phyloP scores from a whole-genome alignment of 2,329 filamentous ascomycete species.

The Talaromyces sp. region DNA sequence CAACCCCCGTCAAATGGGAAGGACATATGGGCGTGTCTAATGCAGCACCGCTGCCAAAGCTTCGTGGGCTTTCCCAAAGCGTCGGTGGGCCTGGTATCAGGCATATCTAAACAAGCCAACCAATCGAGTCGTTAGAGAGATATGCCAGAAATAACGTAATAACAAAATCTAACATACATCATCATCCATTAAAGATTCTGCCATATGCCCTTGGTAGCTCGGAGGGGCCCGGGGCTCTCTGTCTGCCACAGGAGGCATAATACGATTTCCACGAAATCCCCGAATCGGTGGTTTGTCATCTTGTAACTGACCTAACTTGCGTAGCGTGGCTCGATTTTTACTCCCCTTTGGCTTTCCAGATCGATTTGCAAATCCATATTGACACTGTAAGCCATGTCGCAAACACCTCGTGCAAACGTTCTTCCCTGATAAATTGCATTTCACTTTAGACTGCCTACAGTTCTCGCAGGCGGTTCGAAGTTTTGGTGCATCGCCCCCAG shows the following conservation, averaged over 20 bases:
- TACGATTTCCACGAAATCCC: conserved; percentile 19
- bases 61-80: conserved; percentile 33
- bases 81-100: conserved; percentile 21
- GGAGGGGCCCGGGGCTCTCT: conserved; percentile 10
- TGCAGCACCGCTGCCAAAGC: conserved; percentile 19
- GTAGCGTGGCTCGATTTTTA: conserved; percentile 42
- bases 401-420: conserved; percentile 41
- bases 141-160: background rate
- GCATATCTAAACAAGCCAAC: conserved; percentile 13
- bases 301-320: conserved; percentile 40
- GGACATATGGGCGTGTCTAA: conserved; percentile 23
- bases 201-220: conserved; percentile 10
- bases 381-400: conserved; percentile 41
- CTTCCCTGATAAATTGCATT: conserved; percentile 42
- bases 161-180: conserved; percentile 16
- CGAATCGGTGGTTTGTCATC: conserved; percentile 30
- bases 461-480: conserved; percentile 44
- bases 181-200: conserved; percentile 18
- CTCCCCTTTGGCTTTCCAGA: conserved; percentile 45
- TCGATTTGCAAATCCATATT: conserved; percentile 42
- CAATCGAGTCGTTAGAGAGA: background rate
- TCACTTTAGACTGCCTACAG: conserved; percentile 45
- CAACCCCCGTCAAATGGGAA: conserved; percentile 14
- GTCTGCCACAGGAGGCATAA: conserved; percentile 15
- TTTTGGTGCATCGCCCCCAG: conserved; percentile 34